Evolutionary conservation across 768 basidiomycete species (phyloP).

Genomic region (Cyathus striatus): DNA sequence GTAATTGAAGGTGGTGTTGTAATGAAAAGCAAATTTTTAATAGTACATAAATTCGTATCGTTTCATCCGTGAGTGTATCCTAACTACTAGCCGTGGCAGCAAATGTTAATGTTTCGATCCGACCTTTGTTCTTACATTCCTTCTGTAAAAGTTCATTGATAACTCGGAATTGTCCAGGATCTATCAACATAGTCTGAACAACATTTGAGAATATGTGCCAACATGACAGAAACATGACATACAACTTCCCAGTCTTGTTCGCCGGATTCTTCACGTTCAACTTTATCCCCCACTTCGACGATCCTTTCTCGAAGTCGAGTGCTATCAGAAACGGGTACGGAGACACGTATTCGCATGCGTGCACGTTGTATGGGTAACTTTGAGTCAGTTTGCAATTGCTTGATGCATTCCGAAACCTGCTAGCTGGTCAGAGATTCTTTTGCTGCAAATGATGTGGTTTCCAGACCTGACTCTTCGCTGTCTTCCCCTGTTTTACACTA

Average conservation of each 20-base stretch:
- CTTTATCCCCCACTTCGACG: slow-evolving; percentile 66
- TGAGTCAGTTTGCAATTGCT: slow-evolving; percentile 71
- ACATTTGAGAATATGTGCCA: not conserved
- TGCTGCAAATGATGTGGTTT: not conserved
- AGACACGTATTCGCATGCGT: slow-evolving; percentile 85
- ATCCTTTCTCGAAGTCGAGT: slow-evolving; percentile 69
- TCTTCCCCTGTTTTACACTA: slow-evolving; percentile 84
- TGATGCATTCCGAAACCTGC: slow-evolving; percentile 90
- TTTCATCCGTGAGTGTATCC: not conserved
- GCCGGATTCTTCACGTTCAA: slow-evolving; percentile 78
- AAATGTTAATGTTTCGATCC: slow-evolving; percentile 79
- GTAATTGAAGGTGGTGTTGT: too few species aligned
- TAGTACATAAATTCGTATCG: not conserved
- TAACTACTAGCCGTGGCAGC: slow-evolving; percentile 48
- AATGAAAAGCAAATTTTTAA: not conserved
- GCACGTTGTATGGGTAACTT: slow-evolving; percentile 92
- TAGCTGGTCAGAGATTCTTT: not conserved
- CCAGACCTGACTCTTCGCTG: slow-evolving; percentile 87
- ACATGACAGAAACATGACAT: slow-evolving; percentile 22
- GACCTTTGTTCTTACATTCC: slow-evolving; percentile 83
- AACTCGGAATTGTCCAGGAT: slow-evolving; percentile 86
- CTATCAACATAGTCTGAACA: slow-evolving; percentile 80
- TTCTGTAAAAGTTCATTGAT: slow-evolving; percentile 88
- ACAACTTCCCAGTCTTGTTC: slow-evolving; percentile 85
- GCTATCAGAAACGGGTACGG: slow-evolving; percentile 63